Evolutionary conservation across 768 basidiomycete species (phyloP).

Genomic region (Auricularia heimuer): DNA sequence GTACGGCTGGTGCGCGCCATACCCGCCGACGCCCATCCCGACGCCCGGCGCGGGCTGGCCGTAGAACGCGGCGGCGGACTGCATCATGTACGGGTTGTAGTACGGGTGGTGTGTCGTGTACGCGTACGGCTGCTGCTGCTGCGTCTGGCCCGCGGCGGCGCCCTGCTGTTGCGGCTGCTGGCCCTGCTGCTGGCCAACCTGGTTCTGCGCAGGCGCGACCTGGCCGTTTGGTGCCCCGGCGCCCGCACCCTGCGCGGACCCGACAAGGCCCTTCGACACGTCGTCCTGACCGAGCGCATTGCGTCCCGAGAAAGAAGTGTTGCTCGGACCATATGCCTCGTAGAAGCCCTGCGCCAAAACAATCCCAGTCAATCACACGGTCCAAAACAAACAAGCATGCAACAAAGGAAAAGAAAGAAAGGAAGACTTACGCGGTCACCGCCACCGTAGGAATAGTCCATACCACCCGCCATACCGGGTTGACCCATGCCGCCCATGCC

Average conservation of each 20-base stretch:
- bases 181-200: slow-evolving; percentile 46
- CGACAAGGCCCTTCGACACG: slow-evolving; percentile 44
- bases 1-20: neutral
- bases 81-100: slow-evolving; percentile 43
- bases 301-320: slow-evolving; percentile 13
- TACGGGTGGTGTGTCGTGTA: slow-evolving; percentile 15
- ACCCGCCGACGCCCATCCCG: neutral
- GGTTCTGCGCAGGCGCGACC: slow-evolving; percentile 13
- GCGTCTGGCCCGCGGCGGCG: neutral
- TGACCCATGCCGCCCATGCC: slow-evolving; percentile 24
- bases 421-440: slow-evolving; percentile 41
- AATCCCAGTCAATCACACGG: slow-evolving; percentile 12
- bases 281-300: slow-evolving; percentile 66
- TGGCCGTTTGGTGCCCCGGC: slow-evolving; percentile 4
- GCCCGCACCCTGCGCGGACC: slow-evolving; percentile 2
- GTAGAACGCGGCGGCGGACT: slow-evolving; percentile 1
- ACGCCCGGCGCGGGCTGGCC: slow-evolving; percentile 1
- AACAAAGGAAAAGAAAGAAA: slow-evolving; percentile 15
- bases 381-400: slow-evolving; percentile 1
- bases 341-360: slow-evolving; percentile 53
- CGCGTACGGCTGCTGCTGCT: neutral
- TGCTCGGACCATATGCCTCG: slow-evolving; percentile 58
- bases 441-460: slow-evolving; percentile 63
- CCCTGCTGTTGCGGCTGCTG: slow-evolving; percentile 30
- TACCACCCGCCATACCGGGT: slow-evolving; percentile 34